Evolutionary conservation across 2,329 filamentous ascomycete species (phyloP), one percentile per base, ranked within the genome.

Genomic region (Botrytis fragariae): DNA sequence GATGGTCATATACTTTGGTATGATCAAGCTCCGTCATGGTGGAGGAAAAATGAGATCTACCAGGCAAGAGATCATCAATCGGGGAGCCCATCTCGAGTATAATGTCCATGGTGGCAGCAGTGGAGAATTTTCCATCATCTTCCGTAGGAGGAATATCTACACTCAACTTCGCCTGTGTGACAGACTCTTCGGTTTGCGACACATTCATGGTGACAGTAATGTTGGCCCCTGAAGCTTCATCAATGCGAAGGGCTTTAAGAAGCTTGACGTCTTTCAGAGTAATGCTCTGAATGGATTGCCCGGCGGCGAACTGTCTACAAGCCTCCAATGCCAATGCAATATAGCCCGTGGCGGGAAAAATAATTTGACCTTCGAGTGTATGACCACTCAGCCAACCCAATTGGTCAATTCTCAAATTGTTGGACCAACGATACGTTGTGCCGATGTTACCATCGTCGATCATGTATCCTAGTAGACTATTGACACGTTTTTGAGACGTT

Each of bases 261-360:
- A 57, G 32, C 14, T 57, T 57, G 51, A 57, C 51, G n/a, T 57
- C 16, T 12, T 29, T 57, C 14, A 57, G n/a, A 29, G 51, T 57
- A 18, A 57, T 29, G 18, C n/a, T 57, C 14, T 57, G 51, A 29
- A 57, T 57, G 7, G 51, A 57, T 57, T n/a, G n/a, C 51, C 51
- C 51, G 14, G 14, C n/a, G 25, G n/a, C 14, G n/a, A 57, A 57
- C 7, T 57, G 51, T 57, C 14, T 57, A 48, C 42, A 68, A 3
- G 85, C 84, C 59, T 86, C 85, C 7, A 85, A 74, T 0, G 84
- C 84, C 83, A 86, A 85, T 69, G 83, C 74, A 64, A 83, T 83
- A 74, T 86, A 87, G 0, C 82, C 85, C 0, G 85, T 84, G 2
- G 84, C 85, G 0, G 85, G 85, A 4, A 87, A 78, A n/a, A 87